phyloP scores from a whole-genome alignment of 495 filamentous ascomycete species.

The Staphylotrichum tortipilum region DNA sequence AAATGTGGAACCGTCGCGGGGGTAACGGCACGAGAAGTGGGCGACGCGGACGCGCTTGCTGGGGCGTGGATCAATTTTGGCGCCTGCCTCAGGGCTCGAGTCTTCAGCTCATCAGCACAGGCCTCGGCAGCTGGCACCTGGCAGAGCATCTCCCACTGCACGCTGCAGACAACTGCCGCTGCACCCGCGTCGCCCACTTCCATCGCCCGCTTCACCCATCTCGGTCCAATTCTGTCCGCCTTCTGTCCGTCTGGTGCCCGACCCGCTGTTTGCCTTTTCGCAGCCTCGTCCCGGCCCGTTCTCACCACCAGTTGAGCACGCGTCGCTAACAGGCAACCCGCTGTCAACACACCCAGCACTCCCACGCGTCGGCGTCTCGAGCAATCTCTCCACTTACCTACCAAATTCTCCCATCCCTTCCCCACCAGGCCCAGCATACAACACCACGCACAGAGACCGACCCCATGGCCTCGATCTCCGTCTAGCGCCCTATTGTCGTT shows the following conservation, averaged over 20 bases:
- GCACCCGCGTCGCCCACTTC: no score
- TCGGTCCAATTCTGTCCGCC: no score
- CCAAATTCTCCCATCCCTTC: no score
- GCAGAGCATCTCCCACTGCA: no score
- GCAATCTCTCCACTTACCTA: neutral
- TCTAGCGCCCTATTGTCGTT: neutral
- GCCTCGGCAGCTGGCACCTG: neutral
- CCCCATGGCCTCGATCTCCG: slow-evolving; percentile 8
- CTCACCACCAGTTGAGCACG: no score
- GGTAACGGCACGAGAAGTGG: slow-evolving; percentile 10
- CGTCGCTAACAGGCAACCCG: neutral
- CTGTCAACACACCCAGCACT: neutral
- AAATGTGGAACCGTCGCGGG: slow-evolving; percentile 21
- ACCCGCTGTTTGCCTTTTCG: no score
- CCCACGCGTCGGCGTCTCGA: slow-evolving; percentile 7
- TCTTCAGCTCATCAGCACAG: no score
- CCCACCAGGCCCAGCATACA: neutral
- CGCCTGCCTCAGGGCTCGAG: neutral
- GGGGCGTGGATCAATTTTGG: neutral
- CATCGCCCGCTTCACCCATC: no score
- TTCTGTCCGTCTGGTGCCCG: no score
- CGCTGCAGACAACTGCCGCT: no score
- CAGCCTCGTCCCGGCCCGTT: no score
- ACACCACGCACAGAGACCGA: neutral
- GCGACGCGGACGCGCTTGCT: slow-evolving; percentile 28